Percentiles rank a stretch among this genome's conserved stretches.
phyloP scores from a whole-genome alignment of 495 filamentous ascomycete species.

The Aspergillus nidulans region DNA sequence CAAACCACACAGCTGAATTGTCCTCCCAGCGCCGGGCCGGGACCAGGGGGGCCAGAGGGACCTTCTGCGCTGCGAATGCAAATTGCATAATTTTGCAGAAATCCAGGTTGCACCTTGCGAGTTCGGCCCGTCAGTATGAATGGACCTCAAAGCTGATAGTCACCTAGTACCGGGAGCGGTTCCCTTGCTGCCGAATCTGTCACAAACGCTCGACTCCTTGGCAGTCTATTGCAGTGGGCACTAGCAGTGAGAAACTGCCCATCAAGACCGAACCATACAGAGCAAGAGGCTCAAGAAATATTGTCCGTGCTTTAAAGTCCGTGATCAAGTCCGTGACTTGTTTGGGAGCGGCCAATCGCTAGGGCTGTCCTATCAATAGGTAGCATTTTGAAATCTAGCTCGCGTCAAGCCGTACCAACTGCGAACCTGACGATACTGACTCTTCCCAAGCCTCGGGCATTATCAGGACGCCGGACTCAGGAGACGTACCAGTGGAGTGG shows the following conservation, averaged over 20 bases:
- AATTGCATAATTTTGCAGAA: no score
- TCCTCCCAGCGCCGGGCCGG: conserved; percentile 5
- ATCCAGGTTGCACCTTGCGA: no score
- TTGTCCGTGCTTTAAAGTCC: not conserved
- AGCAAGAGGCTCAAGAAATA: not conserved
- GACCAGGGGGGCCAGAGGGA: conserved; percentile 3
- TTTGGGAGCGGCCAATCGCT: not conserved
- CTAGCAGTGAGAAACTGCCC: not conserved
- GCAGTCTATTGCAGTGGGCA: not conserved
- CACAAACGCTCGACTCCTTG: not conserved
- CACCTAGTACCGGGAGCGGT: not conserved
- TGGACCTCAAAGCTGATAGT: not conserved
- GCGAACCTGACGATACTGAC: no score
- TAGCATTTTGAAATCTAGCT: not conserved
- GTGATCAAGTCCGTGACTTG: no score
- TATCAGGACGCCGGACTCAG: not conserved
- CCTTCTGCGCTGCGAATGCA: conserved; percentile 24
- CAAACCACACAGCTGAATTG: conserved; percentile 4
- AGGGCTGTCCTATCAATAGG: not conserved
- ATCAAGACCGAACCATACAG: not conserved
- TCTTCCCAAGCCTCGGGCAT: no score
- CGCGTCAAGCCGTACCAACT: no score
- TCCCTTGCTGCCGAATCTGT: not conserved
- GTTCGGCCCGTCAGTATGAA: no score
- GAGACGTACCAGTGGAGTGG: not conserved